Conservation (phyloP, 164 flowering plant species). For the Paratinospora sagittata region DNA sequence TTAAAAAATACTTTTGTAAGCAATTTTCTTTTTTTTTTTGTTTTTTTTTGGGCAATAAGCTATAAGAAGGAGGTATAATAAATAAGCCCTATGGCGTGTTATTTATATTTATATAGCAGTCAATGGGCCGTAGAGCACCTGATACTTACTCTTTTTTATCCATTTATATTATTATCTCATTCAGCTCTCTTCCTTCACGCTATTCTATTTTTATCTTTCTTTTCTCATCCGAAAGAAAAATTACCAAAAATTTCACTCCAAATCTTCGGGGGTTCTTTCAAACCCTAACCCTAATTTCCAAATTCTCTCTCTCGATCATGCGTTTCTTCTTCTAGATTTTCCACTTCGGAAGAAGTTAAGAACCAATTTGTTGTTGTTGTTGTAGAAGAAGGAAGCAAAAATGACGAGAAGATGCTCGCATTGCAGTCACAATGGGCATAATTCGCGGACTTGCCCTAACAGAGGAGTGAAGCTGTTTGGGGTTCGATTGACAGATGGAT, state of each 20-base stretch:
- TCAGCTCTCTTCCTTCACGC: background rate
- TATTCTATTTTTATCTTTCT: background rate
- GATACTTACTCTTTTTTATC: background rate
- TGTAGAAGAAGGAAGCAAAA: no score
- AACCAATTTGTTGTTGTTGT: background rate
- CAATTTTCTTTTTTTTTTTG: no score
- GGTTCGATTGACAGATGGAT: constrained; percentile 77
- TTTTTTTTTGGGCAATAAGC: background rate
- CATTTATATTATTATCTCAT: background rate
- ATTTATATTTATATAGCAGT: no score
- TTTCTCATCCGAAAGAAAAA: background rate
- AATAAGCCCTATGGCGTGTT: no score
- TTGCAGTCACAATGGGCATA: constrained; percentile 87
- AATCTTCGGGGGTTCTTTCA: background rate
- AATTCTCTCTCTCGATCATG: background rate
- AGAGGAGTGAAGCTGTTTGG: constrained; percentile 86
- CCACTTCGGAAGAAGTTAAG: no score
- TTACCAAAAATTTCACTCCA: background rate
- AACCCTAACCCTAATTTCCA: constrained; percentile 7
- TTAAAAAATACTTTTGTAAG: no score
- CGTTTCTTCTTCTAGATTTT: background rate
- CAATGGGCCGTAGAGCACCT: background rate
- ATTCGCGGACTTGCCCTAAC: constrained; percentile 89
- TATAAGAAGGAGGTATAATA: no score
- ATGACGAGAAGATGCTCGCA: constrained; percentile 91